Percentiles rank a stretch among this genome's conserved stretches.
phyloP scores from a whole-genome alignment of 1,284 basidiomycete genomes.

The Amanita bisporigera region DNA sequence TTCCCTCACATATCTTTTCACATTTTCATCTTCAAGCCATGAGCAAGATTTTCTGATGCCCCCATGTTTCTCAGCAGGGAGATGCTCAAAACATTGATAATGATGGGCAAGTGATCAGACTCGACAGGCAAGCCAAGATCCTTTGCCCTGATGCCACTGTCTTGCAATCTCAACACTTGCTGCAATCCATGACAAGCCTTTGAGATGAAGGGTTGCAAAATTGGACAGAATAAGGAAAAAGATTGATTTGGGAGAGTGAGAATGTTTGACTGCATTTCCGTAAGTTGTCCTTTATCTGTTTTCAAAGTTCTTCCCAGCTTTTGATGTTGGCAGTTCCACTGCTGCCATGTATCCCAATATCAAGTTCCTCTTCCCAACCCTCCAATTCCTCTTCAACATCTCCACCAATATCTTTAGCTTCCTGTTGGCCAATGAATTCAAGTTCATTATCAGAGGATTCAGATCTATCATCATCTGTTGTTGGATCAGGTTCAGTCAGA shows the following conservation, averaged over 20 bases:
- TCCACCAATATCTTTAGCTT: too few species aligned
- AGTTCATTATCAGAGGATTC: neutral
- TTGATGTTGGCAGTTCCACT: slow-evolving; percentile 17
- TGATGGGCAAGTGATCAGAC: slow-evolving; percentile 42
- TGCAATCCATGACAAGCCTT: neutral
- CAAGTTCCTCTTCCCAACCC: slow-evolving; percentile 23
- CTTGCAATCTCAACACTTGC: neutral
- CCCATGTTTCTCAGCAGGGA: slow-evolving; percentile 32
- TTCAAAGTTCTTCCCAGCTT: slow-evolving; percentile 29
- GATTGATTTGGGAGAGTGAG: slow-evolving; percentile 14
- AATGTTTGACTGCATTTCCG: slow-evolving; percentile 17
- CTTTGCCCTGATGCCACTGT: neutral
- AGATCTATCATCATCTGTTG: too few species aligned
- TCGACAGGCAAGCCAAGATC: slow-evolving; percentile 33
- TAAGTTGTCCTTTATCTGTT: slow-evolving; percentile 36
- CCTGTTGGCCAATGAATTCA: too few species aligned
- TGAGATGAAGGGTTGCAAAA: neutral
- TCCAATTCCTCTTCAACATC: too few species aligned
- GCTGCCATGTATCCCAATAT: slow-evolving; percentile 7
- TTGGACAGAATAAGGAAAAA: neutral
- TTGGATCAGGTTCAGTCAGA: too few species aligned
- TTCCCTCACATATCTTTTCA: neutral
- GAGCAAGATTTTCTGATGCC: too few species aligned
- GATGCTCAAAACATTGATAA: slow-evolving; percentile 47
- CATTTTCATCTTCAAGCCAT: neutral